phyloP scores from a whole-genome alignment of 129 eudicot species.

The Flaveria bidentis region DNA sequence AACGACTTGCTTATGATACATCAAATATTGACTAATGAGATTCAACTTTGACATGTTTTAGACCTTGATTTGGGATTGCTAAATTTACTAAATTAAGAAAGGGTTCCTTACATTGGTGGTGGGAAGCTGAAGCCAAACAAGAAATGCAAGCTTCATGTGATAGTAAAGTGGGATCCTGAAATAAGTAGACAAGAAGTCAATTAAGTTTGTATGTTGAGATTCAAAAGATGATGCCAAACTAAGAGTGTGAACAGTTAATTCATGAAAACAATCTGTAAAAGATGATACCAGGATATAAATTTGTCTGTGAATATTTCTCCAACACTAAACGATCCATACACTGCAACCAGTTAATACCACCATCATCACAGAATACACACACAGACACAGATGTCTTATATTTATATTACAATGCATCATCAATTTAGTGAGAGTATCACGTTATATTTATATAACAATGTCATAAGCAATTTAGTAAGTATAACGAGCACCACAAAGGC shows the following conservation, averaged over 20 bases:
- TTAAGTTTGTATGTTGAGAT: conserved; percentile 5
- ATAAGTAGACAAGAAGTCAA: conserved; percentile 23
- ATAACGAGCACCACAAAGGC: neutral
- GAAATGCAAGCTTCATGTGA: conserved; percentile 92
- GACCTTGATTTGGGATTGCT: conserved; percentile 9
- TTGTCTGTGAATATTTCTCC: conserved; percentile 77
- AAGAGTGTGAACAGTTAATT: neutral
- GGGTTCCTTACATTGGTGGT: conserved; percentile 59
- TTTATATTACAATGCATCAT: neutral
- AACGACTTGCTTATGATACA: neutral
- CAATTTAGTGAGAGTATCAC: neutral
- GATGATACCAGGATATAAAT: conserved; percentile 67
- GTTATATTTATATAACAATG: neutral
- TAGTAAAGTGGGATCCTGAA: conserved; percentile 85
- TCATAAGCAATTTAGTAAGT: neutral
- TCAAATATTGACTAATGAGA: conserved; percentile 7
- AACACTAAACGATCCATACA: conserved; percentile 83
- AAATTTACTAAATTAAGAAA: neutral
- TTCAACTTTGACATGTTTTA: neutral
- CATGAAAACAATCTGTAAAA: conserved; percentile 14
- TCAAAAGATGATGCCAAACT: neutral
- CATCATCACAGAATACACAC: neutral
- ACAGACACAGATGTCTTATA: neutral
- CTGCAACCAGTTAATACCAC: conserved; percentile 50
- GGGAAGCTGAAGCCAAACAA: conserved; percentile 93